Conservation (phyloP, 768 basidiomycete genomes). For the Termitomyces sp. region DNA sequence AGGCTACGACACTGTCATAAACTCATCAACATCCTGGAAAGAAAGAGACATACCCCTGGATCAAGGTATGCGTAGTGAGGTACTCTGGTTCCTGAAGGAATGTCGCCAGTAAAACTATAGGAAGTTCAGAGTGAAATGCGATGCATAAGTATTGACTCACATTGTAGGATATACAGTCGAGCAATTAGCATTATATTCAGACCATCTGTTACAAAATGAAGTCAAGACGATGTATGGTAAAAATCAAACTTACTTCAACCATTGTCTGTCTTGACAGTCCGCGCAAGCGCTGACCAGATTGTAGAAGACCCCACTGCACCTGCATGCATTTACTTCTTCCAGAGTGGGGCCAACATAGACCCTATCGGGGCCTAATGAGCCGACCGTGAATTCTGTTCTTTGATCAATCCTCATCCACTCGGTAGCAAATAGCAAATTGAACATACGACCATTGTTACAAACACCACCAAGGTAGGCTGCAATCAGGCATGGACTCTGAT, state of each 20-base stretch:
- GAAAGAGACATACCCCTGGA: slow-evolving; percentile 31
- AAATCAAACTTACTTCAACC: slow-evolving; percentile 28
- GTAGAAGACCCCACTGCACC: slow-evolving; percentile 53
- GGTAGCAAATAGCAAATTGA: background rate
- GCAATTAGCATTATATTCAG: slow-evolving; percentile 46
- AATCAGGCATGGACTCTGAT: slow-evolving; percentile 45
- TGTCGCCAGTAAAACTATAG: slow-evolving; percentile 31
- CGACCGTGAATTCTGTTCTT: slow-evolving; percentile 34
- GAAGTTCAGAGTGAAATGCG: background rate
- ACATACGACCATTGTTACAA: slow-evolving; percentile 37
- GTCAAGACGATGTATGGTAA: background rate
- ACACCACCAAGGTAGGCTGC: slow-evolving; percentile 40
- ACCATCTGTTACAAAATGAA: slow-evolving; percentile 39
- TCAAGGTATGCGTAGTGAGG: slow-evolving; percentile 52
- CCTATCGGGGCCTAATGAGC: slow-evolving; percentile 25
- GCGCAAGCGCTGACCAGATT: slow-evolving; percentile 53
- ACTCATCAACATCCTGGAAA: background rate
- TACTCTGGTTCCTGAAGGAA: slow-evolving; percentile 42
- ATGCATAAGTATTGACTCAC: slow-evolving; percentile 22
- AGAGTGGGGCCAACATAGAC: slow-evolving; percentile 38
- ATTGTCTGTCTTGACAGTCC: slow-evolving; percentile 40
- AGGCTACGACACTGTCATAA: slow-evolving; percentile 17
- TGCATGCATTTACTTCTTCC: slow-evolving; percentile 38
- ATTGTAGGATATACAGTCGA: slow-evolving; percentile 32
- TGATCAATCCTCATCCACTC: background rate